Evolutionary conservation across 2,329 filamentous ascomycete genomes (phyloP).

Genomic region (Drechslerella dactyloides): DNA sequence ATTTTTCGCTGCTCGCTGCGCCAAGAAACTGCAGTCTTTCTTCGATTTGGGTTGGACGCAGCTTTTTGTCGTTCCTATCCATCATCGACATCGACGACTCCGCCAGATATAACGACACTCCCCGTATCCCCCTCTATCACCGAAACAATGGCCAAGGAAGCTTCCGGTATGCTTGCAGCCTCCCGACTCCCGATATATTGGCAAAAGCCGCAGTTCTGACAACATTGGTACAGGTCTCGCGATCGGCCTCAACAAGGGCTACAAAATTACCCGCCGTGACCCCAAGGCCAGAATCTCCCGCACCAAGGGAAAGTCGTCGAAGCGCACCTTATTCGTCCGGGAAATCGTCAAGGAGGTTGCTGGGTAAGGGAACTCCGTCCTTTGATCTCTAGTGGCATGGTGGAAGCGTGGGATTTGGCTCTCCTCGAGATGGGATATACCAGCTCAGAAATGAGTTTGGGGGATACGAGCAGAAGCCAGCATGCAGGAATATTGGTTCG

Average conservation of each 20-base stretch:
- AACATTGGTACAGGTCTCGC: conserved; percentile 52
- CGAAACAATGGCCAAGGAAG: conserved; percentile 31
- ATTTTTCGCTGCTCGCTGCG: conserved; percentile 30
- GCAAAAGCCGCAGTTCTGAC: conserved; percentile 30
- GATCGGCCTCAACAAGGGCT: conserved; percentile 56
- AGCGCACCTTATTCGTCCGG: conserved; percentile 94
- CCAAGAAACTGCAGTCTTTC: conserved; percentile 43
- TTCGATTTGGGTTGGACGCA: conserved; percentile 29
- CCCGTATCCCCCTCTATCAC: conserved; percentile 32
- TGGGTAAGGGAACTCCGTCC: conserved; percentile 68
- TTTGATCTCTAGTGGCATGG: conserved; percentile 27
- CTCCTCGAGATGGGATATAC: no score
- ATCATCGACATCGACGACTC: conserved; percentile 25
- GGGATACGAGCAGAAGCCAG: neutral
- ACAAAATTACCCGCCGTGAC: conserved; percentile 84
- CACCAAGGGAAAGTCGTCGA: conserved; percentile 95
- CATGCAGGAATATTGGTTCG: neutral
- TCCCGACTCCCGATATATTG: neutral
- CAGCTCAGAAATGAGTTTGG: neutral
- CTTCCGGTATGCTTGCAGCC: conserved; percentile 29
- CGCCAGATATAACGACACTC: no score
- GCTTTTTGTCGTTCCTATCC: conserved; percentile 22
- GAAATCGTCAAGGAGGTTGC: conserved; percentile 98
- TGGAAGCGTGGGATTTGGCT: no score
- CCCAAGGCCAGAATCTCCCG: conserved; percentile 78